Evolutionary conservation across 2,329 filamentous ascomycete species (phyloP).

Genomic region (Nigrograna mackinnonii): DNA sequence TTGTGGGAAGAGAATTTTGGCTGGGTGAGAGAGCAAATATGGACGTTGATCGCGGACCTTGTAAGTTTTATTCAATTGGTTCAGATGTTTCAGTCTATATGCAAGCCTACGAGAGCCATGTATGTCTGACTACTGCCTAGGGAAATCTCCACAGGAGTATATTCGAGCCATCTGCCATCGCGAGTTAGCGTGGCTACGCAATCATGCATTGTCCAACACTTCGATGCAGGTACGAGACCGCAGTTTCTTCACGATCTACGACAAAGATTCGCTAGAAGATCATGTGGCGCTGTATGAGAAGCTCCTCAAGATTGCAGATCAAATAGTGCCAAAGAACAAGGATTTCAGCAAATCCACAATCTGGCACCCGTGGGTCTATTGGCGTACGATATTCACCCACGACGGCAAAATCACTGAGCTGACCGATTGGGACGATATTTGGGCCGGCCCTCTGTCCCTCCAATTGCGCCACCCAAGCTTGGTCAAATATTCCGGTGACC

Average conservation of each 20-base stretch:
- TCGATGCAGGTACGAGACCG: too few relatives aligned
- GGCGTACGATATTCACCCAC: constrained; percentile 45
- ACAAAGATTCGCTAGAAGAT: constrained; percentile 26
- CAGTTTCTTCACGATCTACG: too few relatives aligned
- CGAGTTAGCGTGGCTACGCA: constrained; percentile 39
- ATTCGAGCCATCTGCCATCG: constrained; percentile 31
- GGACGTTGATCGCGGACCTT: constrained; percentile 45
- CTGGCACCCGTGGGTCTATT: constrained; percentile 45
- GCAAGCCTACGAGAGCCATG: constrained; percentile 6
- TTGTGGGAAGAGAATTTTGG: constrained; percentile 40
- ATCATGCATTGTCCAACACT: too few relatives aligned
- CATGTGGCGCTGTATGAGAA: constrained; percentile 38
- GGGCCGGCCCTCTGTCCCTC: constrained; percentile 25
- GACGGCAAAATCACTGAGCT: constrained; percentile 38
- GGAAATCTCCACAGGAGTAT: constrained; percentile 38
- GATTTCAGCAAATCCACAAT: constrained; percentile 31
- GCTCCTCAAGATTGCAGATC: constrained; percentile 33
- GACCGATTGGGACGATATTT: constrained; percentile 49
- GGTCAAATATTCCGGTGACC: constrained; percentile 30
- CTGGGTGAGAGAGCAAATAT: constrained; percentile 35
- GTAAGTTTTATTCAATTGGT: constrained; percentile 34
- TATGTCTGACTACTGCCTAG: constrained; percentile 20
- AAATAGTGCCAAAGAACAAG: constrained; percentile 28
- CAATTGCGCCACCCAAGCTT: constrained; percentile 28
- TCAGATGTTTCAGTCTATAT: too few relatives aligned